Percentiles rank a stretch among this genome's conserved stretches.
phyloP scores from a whole-genome alignment of 1,284 basidiomycete species.

The Vanrija humicola region DNA sequence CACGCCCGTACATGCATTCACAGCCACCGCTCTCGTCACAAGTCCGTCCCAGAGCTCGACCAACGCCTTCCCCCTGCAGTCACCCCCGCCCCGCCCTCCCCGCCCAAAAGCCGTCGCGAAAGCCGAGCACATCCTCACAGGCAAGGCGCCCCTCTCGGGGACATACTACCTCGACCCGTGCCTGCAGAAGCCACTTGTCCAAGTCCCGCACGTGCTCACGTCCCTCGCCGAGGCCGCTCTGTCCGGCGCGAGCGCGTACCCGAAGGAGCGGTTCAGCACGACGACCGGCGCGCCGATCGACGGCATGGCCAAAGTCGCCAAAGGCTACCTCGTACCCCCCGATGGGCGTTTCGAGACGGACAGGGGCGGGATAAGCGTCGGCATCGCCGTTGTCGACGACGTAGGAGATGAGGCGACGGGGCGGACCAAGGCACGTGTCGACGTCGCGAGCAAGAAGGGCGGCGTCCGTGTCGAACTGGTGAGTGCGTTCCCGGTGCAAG shows the following conservation, averaged over 20 bases:
- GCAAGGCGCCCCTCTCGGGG: constrained; percentile 31
- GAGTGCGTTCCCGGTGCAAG: constrained; percentile 9
- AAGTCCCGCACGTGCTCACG: constrained; percentile 28
- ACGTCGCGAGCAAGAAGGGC: constrained; percentile 28
- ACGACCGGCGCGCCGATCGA: constrained; percentile 41
- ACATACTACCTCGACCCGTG: constrained; percentile 39
- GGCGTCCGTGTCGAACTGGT: constrained; percentile 39
- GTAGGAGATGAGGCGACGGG: constrained; percentile 12
- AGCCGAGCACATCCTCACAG: constrained; percentile 1
- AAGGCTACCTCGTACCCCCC: constrained; percentile 30
- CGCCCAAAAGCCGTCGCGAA: constrained; percentile 1
- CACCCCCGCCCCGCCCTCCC: constrained; percentile 10
- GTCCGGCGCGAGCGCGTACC: constrained; percentile 15
- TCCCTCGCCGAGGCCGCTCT: constrained; percentile 32
- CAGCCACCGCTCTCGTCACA: not conserved
- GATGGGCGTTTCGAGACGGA: constrained; percentile 36
- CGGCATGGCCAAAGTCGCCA: constrained; percentile 33
- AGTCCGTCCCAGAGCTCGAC: constrained; percentile 18
- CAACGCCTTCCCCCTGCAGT: not conserved
- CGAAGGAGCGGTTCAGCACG: constrained; percentile 20
- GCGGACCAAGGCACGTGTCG: constrained; percentile 35
- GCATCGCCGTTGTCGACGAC: constrained; percentile 33
- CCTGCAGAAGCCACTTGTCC: constrained; percentile 20
- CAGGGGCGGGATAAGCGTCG: constrained; percentile 32
- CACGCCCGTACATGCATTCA: too few species aligned